These are phyloP conservation scores for Dillenia suffruticosa DNA, from an alignment of 164 flowering plant species.

Conservation along the genomic window DNA sequence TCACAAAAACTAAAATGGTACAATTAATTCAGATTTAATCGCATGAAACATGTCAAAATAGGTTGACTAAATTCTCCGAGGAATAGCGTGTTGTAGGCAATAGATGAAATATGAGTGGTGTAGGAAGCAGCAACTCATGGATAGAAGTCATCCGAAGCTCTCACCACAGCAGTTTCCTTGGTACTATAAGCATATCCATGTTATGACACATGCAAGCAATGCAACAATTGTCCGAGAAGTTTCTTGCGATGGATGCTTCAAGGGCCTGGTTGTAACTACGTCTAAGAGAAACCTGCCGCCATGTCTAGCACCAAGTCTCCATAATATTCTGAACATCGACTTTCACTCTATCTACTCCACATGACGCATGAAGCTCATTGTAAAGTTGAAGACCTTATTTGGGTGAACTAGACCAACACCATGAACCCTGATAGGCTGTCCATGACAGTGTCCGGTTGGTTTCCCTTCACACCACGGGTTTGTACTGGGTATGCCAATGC, in stretches of 20 bases:
- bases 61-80: slow-evolving; percentile 98
- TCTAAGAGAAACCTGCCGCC: slow-evolving; percentile 91
- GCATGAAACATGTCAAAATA: slow-evolving; percentile 99
- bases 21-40: slow-evolving; percentile 14
- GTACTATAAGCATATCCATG: slow-evolving; percentile 88
- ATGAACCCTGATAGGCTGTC: no score
- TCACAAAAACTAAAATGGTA: no score
- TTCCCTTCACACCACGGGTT: slow-evolving; percentile 80
- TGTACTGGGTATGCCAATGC: slow-evolving; percentile 78
- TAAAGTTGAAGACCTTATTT: slow-evolving; percentile 81
- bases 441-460: slow-evolving; percentile 94
- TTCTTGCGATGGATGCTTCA: slow-evolving; percentile 77
- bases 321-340: slow-evolving; percentile 92
- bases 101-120: slow-evolving; percentile 92
- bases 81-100: slow-evolving; percentile 89
- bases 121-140: slow-evolving; percentile 96
- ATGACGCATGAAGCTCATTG: slow-evolving; percentile 86
- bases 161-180: slow-evolving; percentile 79
- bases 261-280: slow-evolving; percentile 84
- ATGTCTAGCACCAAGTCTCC: slow-evolving; percentile 90
- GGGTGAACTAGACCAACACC: slow-evolving; percentile 94
- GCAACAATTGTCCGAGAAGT: slow-evolving; percentile 88
- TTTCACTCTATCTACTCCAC: slow-evolving; percentile 93
- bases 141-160: slow-evolving; percentile 98
- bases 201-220: slow-evolving; percentile 93